Evolutionary conservation across 352 stramenopile genomes (phyloP).

Genomic region (Pythium folliculosum): DNA sequence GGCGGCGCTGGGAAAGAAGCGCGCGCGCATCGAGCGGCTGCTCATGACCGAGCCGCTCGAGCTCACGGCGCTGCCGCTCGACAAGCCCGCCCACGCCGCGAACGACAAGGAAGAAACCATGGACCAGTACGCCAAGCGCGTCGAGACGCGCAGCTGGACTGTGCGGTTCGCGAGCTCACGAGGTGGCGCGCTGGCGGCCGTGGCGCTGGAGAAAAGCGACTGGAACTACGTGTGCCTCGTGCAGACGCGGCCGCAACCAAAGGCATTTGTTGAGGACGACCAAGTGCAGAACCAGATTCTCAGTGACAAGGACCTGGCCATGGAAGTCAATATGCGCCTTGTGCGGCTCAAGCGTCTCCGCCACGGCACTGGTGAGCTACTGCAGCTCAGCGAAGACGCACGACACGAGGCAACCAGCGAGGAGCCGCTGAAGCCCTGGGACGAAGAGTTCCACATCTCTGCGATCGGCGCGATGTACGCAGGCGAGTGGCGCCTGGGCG

Average conservation of each 20-base stretch:
- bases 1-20: conserved; percentile 29
- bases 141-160: conserved; percentile 60
- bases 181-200: conserved; percentile 40
- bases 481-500: conserved; percentile 47
- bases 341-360: conserved; percentile 57
- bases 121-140: conserved; percentile 31
- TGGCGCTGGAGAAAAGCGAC: conserved; percentile 62
- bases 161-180: conserved; percentile 55
- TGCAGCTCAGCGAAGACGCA: conserved; percentile 25
- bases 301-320: conserved; percentile 46
- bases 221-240: conserved; percentile 70
- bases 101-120: conserved; percentile 35
- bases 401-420: conserved; percentile 3
- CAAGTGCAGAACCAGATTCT: conserved; percentile 49
- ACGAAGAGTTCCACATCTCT: conserved; percentile 69
- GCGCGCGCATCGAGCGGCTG: conserved; percentile 44
- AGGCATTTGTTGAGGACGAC: conserved; percentile 61
- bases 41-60: conserved; percentile 64
- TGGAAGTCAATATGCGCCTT: conserved; percentile 67
- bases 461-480: conserved; percentile 62
- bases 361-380: conserved; percentile 50
- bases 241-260: conserved; percentile 50
- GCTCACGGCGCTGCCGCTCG: conserved; percentile 38
- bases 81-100: conserved; percentile 25
- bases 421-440: conserved; percentile 35